Percentiles rank a stretch among this genome's conserved stretches.
Conservation (phyloP, 257 asterid genomes). For the Salvia miltiorrhiza region DNA sequence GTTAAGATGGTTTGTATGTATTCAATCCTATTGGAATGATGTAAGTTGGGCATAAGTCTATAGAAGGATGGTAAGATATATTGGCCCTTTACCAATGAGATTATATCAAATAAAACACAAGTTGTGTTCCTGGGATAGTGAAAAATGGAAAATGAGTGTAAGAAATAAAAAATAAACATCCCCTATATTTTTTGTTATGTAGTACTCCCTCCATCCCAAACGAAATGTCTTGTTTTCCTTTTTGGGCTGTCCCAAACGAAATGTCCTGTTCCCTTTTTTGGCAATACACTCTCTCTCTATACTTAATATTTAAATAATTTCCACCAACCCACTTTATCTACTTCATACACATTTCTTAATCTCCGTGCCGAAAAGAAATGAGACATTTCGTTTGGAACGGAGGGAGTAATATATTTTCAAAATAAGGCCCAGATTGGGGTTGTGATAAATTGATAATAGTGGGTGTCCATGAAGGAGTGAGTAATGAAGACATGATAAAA, state of each 20-base stretch:
- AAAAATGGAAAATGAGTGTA: neutral
- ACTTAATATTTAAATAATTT: too few relatives aligned
- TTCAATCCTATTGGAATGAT: neutral
- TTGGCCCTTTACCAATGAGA: neutral
- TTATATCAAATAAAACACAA: neutral
- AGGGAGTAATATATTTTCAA: neutral
- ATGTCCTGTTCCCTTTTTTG: too few relatives aligned
- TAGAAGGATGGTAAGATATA: neutral
- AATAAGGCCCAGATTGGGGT: neutral
- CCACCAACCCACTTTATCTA: too few relatives aligned
- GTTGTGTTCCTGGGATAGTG: neutral
- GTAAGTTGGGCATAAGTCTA: neutral
- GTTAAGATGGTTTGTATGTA: neutral
- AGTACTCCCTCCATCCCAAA: too few relatives aligned
- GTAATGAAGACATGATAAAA: neutral
- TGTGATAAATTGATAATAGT: neutral
- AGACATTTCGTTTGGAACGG: too few relatives aligned
- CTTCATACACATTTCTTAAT: too few relatives aligned
- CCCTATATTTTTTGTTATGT: neutral
- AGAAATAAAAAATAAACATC: neutral
- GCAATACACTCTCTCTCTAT: too few relatives aligned
- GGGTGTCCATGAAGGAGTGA: neutral
- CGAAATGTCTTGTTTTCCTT: too few relatives aligned
- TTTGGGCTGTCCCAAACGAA: too few relatives aligned
- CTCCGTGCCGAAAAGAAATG: too few relatives aligned